Evolutionary conservation across 805 yeast species (phyloP).

Genomic region (Monosporozyma solicola): DNA sequence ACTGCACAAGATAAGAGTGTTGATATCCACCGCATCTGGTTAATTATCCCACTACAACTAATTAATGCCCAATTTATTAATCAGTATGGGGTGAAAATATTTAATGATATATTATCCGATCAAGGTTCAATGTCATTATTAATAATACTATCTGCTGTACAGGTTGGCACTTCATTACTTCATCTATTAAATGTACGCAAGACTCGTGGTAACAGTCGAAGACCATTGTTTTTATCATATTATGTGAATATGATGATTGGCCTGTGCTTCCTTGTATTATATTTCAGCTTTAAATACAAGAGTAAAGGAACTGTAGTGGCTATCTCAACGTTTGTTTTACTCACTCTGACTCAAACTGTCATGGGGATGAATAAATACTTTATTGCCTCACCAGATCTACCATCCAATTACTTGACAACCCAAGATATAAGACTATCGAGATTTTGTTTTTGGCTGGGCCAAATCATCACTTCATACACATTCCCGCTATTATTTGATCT

Average conservation of each 20-base stretch:
- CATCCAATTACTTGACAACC: not conserved
- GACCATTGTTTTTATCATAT: not conserved
- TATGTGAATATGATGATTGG: not conserved
- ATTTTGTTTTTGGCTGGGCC: conserved; percentile 1
- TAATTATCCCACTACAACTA: conserved; percentile 1
- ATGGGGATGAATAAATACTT: not conserved
- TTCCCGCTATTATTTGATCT: conserved; percentile 3
- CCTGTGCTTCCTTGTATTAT: not conserved
- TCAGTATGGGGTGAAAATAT: conserved; percentile 1
- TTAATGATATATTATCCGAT: conserved; percentile 1
- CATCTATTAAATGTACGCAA: not conserved
- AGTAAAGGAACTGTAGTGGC: not conserved
- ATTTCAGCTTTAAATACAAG: not conserved
- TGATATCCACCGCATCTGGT: not conserved
- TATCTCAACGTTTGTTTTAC: not conserved
- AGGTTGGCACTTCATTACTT: not conserved
- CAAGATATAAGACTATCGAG: not conserved
- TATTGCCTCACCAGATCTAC: not conserved
- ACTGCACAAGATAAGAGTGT: too few species aligned
- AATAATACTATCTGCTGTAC: not conserved
- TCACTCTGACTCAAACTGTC: not conserved
- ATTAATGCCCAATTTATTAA: not conserved
- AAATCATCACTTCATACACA: not conserved
- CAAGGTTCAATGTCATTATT: not conserved
- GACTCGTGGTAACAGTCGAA: not conserved